Base-by-base conservation (phyloP, 2,329 filamentous ascomycete genomes). In the Pseudocercospora ulei region DNA sequence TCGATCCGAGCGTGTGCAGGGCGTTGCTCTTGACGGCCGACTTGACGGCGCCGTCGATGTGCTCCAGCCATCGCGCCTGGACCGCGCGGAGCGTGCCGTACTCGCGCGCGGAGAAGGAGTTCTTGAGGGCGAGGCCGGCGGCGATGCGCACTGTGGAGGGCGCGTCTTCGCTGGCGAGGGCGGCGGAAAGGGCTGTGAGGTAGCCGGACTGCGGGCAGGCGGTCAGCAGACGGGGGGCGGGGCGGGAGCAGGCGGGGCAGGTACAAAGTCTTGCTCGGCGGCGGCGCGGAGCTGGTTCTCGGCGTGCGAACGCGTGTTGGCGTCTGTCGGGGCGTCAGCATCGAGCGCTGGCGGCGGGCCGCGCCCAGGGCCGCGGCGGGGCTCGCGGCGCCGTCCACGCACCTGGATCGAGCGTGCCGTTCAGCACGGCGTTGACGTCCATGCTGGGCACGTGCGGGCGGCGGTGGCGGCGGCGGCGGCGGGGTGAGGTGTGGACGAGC, bases 361-460 rank as follows among this genome's bases (percentile, higher is more conserved):
- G 43, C 23, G 43, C 46, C 37, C 35, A 44, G 39, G 36, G 46
- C 29, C 35, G 23, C 23, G 26, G 36, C 31, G 12, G 52, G 58
- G 35, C 55, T 53, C 1, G 52, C 55, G 22, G 62, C 59, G 60
- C 60, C 52, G 5, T 62, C 41, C 26, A 58, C 81, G 65, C 71
- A 96, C 90, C 88, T 62, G 87, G 75, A 62, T 87, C 92, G 69
- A 96, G 78, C 65, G 90, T 96, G 72, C 87, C 88, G 68, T 85
- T 78, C 72, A 98, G 82, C 71, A 98, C 88, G 70, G 86, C 81
- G 72, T 88, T 93, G 72, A 96, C 92, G 71, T 96, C 85, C 82
- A 92, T 87, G 71, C 76, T 85, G 54, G 50, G 46, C 44, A 41
- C 25, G 27, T 8, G 19, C 9, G n/a, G 39, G 16, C 20, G 31